Base-by-base conservation (phyloP, 78 protist species). In the Trichosphaerium sp. region DNA sequence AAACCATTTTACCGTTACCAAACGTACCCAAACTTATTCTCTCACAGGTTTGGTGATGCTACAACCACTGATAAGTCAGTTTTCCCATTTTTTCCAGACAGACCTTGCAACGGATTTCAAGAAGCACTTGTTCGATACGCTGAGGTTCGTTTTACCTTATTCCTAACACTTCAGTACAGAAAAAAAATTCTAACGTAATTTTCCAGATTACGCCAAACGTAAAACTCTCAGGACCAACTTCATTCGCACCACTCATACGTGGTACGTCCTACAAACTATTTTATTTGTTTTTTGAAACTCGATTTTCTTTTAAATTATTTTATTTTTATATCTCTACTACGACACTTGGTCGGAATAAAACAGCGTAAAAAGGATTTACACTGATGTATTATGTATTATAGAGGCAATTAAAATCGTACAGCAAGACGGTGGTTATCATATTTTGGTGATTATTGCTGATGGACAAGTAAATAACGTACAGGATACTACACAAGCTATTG, bases 171-270 rank as follows among this genome's bases (percentile, higher is more conserved):
- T n/a, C n/a, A n/a, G n/a, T n/a, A n/a, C n/a, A n/a, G n/a, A n/a
- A n/a, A n/a, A n/a, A n/a, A n/a, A n/a, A n/a, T n/a, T n/a, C n/a
- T n/a, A n/a, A n/a, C n/a, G n/a, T n/a, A n/a, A n/a, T n/a, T n/a
- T n/a, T n/a, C n/a, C n/a, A 78, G 34, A 78, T 84, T 35, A 52
- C 85, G 15, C 90, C 90, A 26, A 44, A 44, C 38, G 65, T 84
- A n/a, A 39, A 42, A 25, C 51, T 84, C 32, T 32, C 65, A 40
- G 94, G 91, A 1, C 94, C 94, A 48, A 87, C 94, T 31, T 49
- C 58, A 29, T 90, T 87, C 61, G 83, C 85, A 7, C 83, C 84
- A n/a, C 26, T 28, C 43, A 79, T 81, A 42, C 15, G 26, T 38
- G 14, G 21, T 11, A 64, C 57, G 4, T 35, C 28, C 55, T 48